Evolutionary conservation across 2,329 filamentous ascomycete genomes (phyloP), one percentile per base, ranked within the genome.

Genomic region (Cladobotryum protrusum): DNA sequence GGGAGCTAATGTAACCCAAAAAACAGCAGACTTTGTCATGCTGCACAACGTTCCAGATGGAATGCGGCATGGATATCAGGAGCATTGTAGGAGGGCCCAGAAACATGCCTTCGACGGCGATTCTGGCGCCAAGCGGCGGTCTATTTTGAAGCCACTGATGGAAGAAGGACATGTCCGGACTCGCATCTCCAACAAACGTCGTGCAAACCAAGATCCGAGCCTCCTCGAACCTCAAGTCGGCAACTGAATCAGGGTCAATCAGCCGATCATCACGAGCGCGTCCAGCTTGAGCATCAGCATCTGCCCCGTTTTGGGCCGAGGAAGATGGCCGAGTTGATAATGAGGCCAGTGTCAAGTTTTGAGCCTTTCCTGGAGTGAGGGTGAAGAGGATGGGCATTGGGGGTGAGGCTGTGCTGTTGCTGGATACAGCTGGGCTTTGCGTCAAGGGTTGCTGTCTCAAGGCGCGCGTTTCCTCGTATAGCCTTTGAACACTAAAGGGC

Each of bases 1-100:
- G 80, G 1, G 82, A 85, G 57, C 77, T 83, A 56, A 85, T 78
- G 56, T 82, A 81, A 32, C 82, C 82, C 42, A 85, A 61, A 53
- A 82, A 84, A 56, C 78, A 82, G 64, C 82, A 85, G 18, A 84
- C 81, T 59, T 84, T 83, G 56, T 85, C 81, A 53, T 82, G 78
- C 64, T 83, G 78, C 7, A 85, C 78, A 18, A 83, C 73, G 55
- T 77, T 81, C 79, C 81, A 85, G 13, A 85, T 73, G 5, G 75
- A 73, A 50, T 78, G 73, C 4, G 82, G 81, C 78, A 85, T 85
- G 4, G 82, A 85, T 48, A 85, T 81, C 29, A 85, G 68, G 8
- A 85, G 67, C 70, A 85, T 83, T 0, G 82, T 85, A 1, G 82
- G 81, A 1, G 82, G 82, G 0, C 82, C 82, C 15, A 85, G 68